phyloP scores from a whole-genome alignment of 305 asterid genomes.

The Rubia peregrina region DNA sequence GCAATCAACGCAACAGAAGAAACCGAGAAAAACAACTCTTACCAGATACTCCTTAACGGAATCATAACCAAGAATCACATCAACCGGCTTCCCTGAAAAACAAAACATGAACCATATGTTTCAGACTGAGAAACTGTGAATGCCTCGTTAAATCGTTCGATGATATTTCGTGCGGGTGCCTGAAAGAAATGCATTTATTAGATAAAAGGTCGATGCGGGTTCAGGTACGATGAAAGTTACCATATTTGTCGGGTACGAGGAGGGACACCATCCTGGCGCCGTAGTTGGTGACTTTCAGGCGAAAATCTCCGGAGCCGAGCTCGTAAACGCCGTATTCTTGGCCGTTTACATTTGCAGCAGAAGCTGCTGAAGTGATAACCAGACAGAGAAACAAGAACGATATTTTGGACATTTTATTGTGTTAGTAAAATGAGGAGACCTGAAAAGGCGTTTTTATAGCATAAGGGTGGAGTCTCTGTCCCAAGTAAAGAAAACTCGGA shows the following conservation, averaged over 20 bases:
- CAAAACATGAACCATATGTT: background rate
- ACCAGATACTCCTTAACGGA: slow-evolving; percentile 55
- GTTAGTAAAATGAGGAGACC: background rate
- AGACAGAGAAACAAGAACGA: slow-evolving; percentile 13
- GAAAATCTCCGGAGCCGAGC: slow-evolving; percentile 36
- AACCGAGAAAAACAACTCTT: background rate
- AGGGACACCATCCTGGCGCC: slow-evolving; percentile 47
- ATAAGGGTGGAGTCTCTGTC: background rate
- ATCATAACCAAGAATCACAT: slow-evolving; percentile 79
- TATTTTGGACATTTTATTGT: slow-evolving; percentile 13
- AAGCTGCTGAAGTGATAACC: background rate
- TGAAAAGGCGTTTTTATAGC: background rate
- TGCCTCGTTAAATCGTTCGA: background rate
- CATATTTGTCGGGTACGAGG: slow-evolving; percentile 40
- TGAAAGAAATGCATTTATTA: background rate
- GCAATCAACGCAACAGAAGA: background rate
- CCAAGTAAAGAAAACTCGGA: background rate
- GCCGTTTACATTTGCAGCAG: slow-evolving; percentile 9
- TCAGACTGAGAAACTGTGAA: too few relatives aligned
- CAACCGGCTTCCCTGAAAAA: slow-evolving; percentile 48
- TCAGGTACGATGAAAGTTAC: slow-evolving; percentile 12
- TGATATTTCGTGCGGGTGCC: background rate
- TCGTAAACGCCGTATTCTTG: slow-evolving; percentile 25
- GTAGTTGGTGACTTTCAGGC: slow-evolving; percentile 36
- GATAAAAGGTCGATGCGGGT: background rate